A percentile compares a stretch with the other conserved stretches of the same genome.
Conservation (phyloP, 2,329 filamentous ascomycete species). For the Epichloe gansuensis region DNA sequence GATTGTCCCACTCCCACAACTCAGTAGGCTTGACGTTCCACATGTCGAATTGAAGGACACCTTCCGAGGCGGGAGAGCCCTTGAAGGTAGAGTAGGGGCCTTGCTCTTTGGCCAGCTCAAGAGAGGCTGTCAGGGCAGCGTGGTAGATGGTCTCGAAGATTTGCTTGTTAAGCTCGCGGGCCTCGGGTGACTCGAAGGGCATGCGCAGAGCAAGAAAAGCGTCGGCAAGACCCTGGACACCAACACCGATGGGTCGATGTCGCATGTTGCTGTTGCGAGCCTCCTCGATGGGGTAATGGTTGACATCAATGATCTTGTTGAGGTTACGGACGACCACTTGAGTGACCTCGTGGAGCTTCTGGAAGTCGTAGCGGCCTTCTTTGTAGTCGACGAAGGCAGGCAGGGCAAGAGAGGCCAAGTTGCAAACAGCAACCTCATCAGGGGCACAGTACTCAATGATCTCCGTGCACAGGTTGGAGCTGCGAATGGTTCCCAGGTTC, state of each 20-base stretch:
- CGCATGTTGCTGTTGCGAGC: slow-evolving; percentile 94
- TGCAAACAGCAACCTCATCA: slow-evolving; percentile 97
- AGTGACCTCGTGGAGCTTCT: slow-evolving; percentile 89
- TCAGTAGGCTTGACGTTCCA: slow-evolving; percentile 90
- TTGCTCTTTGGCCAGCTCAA: slow-evolving; percentile 69
- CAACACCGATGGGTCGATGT: slow-evolving; percentile 88
- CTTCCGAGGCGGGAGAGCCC: slow-evolving; percentile 87
- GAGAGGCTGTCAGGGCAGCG: slow-evolving; percentile 79
- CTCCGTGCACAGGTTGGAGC: slow-evolving; percentile 97
- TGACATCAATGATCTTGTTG: slow-evolving; percentile 97
- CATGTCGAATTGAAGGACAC: slow-evolving; percentile 97
- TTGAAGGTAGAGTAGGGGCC: slow-evolving; percentile 85
- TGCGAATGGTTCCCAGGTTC: slow-evolving; percentile 96
- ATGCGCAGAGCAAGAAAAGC: slow-evolving; percentile 93
- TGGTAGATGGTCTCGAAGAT: slow-evolving; percentile 99
- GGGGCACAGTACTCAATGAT: slow-evolving; percentile 96
- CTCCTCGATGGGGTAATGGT: slow-evolving; percentile 95
- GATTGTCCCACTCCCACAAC: slow-evolving; percentile 87
- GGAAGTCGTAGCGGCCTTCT: slow-evolving; percentile 80
- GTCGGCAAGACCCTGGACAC: slow-evolving; percentile 95
- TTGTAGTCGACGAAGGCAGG: slow-evolving; percentile 83
- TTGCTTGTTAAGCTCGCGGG: slow-evolving; percentile 87
- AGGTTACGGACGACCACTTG: slow-evolving; percentile 89
- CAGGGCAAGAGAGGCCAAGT: slow-evolving; percentile 86
- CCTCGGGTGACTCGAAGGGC: slow-evolving; percentile 94